These are phyloP conservation scores for Pseudognaphalium luteoalbum DNA, from an alignment of 129 eudicot species.

Conservation along the genomic window DNA sequence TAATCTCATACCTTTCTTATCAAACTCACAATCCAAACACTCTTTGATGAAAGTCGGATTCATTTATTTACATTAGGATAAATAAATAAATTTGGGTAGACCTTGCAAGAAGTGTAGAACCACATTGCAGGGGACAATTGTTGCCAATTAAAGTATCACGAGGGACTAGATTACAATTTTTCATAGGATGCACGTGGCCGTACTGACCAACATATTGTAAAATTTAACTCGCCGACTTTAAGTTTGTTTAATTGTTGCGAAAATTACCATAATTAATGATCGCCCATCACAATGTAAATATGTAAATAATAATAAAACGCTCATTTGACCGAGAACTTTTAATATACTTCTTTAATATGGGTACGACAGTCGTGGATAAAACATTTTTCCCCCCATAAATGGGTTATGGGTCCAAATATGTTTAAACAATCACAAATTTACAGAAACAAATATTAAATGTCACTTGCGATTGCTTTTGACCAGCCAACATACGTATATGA, in stretches of 20 bases:
- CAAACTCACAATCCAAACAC: too few species aligned
- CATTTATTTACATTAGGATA: background rate
- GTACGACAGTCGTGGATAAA: background rate
- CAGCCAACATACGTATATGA: too few species aligned
- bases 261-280: too few species aligned
- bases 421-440: too few species aligned
- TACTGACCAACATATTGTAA: conserved; percentile 23
- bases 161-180: conserved; percentile 15
- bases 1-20: too few species aligned
- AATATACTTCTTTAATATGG: too few species aligned
- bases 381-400: background rate
- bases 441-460: too few species aligned
- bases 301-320: too few species aligned
- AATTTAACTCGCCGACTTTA: conserved; percentile 17
- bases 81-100: background rate
- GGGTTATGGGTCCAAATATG: background rate
- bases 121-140: conserved; percentile 3
- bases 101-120: background rate
- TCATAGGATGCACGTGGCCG: conserved; percentile 33
- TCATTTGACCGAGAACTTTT: too few species aligned
- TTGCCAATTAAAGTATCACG: conserved; percentile 5
- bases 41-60: background rate
- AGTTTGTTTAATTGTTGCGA: background rate
- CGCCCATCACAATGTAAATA: too few species aligned
- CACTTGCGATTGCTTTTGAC: too few species aligned